Base-by-base conservation (phyloP, 2,329 filamentous ascomycete species). In the Botrytis deweyae region DNA sequence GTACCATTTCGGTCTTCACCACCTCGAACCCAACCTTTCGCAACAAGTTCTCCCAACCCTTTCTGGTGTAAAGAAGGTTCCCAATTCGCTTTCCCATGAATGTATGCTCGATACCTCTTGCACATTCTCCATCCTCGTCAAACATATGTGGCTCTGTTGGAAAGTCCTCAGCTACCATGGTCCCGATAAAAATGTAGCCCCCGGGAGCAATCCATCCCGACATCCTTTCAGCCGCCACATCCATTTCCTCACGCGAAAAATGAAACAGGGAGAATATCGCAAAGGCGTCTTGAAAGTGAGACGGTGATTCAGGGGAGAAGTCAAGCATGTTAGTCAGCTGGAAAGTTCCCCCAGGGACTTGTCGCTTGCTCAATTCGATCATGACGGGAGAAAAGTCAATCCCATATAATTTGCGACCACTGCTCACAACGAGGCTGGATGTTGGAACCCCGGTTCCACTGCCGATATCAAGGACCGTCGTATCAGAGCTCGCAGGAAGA, bases 311-410 rank as follows among this genome's bases (percentile, higher is more conserved):
- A 22, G 75, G 70, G 14, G 55, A 52, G 63, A 75, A 77, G n/a
- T 76, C 46, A 4, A 75, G 71, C 74, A 78, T 78, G 10, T 74
- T 73, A 18, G 49, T 59, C 44, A 71, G 20, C 67, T 73, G 49
- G 63, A 76, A 78, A 64, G 71, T 75, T 14, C 67, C 76, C 3
- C 68, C 42, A 7, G 74, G 74, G 29, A 75, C 73, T 70, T 78
- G 76, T 46, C 67, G 55, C 20, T 29, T 58, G 62, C 65, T 62
- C 33, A 74, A 61, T 33, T 68, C 46, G 38, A 74, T 61, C 72
- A 74, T 78, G 77, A 80, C 82, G 8, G 81, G 80, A 76, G 83
- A 82, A 73, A 84, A 66, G 66, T 80, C 81, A n/a, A 76, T 75
- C n/a, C 74, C 75, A 38, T 65, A 42, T 22, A 71, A 55, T 16